Evolutionary conservation across 1,284 basidiomycete genomes (phyloP).

Genomic region (Clitocybe nebularis): DNA sequence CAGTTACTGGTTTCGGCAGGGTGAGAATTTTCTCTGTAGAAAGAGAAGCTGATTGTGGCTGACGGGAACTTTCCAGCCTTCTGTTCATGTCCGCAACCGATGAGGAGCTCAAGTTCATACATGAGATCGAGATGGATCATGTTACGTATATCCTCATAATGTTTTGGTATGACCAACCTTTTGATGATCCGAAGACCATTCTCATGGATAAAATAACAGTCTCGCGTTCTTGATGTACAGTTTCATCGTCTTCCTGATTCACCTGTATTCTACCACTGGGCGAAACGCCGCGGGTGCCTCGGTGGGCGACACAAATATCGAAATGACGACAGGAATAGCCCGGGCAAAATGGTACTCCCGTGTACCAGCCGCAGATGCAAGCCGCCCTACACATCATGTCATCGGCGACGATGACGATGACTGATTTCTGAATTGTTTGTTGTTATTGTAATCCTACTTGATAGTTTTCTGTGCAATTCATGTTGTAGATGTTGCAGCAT

Average conservation of each 20-base stretch:
- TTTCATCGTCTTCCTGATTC: slow-evolving; percentile 47
- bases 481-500: not conserved
- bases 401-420: slow-evolving; percentile 32
- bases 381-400: slow-evolving; percentile 21
- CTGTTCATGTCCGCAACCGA: slow-evolving; percentile 92
- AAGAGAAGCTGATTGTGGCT: too few species aligned
- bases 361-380: slow-evolving; percentile 24
- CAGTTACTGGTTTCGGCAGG: slow-evolving; percentile 71
- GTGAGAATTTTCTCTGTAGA: slow-evolving; percentile 20
- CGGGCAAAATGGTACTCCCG: slow-evolving; percentile 35
- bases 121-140: slow-evolving; percentile 77
- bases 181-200: slow-evolving; percentile 5
- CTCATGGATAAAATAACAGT: slow-evolving; percentile 29
- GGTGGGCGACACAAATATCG: slow-evolving; percentile 23
- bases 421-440: not conserved
- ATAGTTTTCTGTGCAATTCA: not conserved
- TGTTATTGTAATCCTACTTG: not conserved
- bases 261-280: slow-evolving; percentile 49
- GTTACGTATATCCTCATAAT: slow-evolving; percentile 85
- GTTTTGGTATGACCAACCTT: slow-evolving; percentile 54
- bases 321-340: slow-evolving; percentile 25
- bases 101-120: slow-evolving; percentile 74
- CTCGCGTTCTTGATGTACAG: slow-evolving; percentile 76
- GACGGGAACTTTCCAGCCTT: slow-evolving; percentile 42
- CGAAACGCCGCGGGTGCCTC: slow-evolving; percentile 40